Base-by-base conservation (phyloP, 2,329 filamentous ascomycete genomes). In the Torrubiella hemipterigena region DNA sequence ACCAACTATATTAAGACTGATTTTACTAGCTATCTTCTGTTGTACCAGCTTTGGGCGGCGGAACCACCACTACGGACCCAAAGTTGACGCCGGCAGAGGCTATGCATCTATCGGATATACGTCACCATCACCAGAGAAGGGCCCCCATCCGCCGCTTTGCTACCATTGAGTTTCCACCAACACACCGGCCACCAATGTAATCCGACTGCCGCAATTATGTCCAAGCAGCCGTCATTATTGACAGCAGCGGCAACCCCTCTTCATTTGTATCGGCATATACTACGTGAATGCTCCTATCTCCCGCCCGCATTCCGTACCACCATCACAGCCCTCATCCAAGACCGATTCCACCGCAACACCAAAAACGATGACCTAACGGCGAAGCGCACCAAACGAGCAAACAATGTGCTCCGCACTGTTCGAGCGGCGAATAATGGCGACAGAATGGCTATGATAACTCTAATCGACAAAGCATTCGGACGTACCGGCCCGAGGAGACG, bases 271-370 rank as follows among this genome's bases (percentile, higher is more conserved):
- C 65, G 74, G 34, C 62, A 70, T 35, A 54, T 78, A 15, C 66
- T 78, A 21, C 70, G 74, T 36, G 71, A 77, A 54, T 56, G 62
- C 23, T 65, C 67, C 17, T 79, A 79, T 45, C 64, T 78, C 3
- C 71, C 72, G 2, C 58, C 58, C 3, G 50, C 64, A 23, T 67
- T 67, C 36, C 63, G 61, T 23, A 48, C 53, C 3, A 62, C 56
- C 32, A 51, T 69, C 32, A 46, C 54, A 27, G 42, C 52, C 6
- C 55, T 55, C 20, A 64, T 76, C 27, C 52, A 54, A 30, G 36
- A 42, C 7, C 58, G 60, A 20, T 77, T 73, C 43, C 59, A 57
- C n/a, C 49, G 50, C 4, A 51, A 62, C 38, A 48, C 40, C 4
- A 17, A 43, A 10, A 41, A 58, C 35, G 43, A 50, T 17, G 13